Conservation (phyloP, 345 rosid species). For the Raphanus raphanistrum region DNA sequence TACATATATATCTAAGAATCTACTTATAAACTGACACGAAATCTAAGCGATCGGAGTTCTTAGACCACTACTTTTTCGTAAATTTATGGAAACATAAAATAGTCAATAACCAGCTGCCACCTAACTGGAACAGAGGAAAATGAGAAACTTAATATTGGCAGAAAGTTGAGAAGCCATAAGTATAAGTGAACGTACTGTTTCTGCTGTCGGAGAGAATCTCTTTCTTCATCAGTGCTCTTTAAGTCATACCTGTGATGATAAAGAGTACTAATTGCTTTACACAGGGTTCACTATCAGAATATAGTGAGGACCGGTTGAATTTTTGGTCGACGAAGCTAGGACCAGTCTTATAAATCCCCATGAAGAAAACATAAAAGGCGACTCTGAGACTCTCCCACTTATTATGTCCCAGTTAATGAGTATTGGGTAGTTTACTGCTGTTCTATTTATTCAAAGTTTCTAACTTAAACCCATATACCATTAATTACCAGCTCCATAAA, state of each 20-base stretch:
- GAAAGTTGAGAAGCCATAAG: slow-evolving; percentile 20
- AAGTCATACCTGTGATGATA: slow-evolving; percentile 58
- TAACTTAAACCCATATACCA: slow-evolving; percentile 18
- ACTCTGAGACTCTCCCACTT: not conserved
- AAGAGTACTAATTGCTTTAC: not conserved
- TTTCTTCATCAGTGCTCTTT: slow-evolving; percentile 68
- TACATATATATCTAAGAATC: slow-evolving; percentile 12
- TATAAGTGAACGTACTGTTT: slow-evolving; percentile 53
- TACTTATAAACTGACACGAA: not conserved
- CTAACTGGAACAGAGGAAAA: slow-evolving; percentile 13
- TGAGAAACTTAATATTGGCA: slow-evolving; percentile 5
- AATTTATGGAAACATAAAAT: slow-evolving; percentile 1
- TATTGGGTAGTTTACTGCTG: not conserved
- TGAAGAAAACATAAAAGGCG: slow-evolving; percentile 5
- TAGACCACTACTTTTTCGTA: slow-evolving; percentile 15
- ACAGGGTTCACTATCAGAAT: not conserved
- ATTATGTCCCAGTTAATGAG: slow-evolving; percentile 13
- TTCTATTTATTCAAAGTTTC: not conserved
- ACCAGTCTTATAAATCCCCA: slow-evolving; percentile 12
- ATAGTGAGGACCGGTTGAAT: not conserved
- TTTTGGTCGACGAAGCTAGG: not conserved
- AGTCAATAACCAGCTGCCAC: slow-evolving; percentile 21
- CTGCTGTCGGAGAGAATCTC: slow-evolving; percentile 50
- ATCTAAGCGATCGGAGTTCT: slow-evolving; percentile 3
- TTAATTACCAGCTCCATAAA: not conserved